phyloP scores from a whole-genome alignment of 352 stramenopile species.

The Plasmopara halstedii region DNA sequence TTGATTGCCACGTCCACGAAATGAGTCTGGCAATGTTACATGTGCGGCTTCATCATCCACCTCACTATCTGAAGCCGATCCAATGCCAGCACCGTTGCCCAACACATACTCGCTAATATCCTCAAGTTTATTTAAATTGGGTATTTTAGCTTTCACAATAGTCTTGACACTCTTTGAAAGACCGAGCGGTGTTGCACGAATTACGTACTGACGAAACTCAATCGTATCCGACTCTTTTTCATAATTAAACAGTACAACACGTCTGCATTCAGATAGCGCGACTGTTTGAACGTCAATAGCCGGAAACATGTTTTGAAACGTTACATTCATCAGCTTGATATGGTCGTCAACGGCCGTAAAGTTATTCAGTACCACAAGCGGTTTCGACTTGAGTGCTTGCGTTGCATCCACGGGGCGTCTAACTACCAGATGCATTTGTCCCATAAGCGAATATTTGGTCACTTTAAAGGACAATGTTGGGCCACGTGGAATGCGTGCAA shows the following conservation, averaged over 20 bases:
- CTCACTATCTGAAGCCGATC: conserved; percentile 90
- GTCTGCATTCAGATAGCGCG: conserved; percentile 90
- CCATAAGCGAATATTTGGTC: conserved; percentile 86
- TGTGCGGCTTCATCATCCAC: conserved; percentile 91
- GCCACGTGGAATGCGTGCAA: conserved; percentile 90
- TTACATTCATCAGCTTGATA: conserved; percentile 94
- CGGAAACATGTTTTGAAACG: conserved; percentile 99
- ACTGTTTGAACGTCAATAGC: conserved; percentile 97
- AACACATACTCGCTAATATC: conserved; percentile 97
- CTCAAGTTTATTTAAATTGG: conserved; percentile 91
- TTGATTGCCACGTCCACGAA: conserved; percentile 88
- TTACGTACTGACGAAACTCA: conserved; percentile 97
- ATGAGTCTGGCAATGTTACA: conserved; percentile 90
- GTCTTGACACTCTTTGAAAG: conserved; percentile 88
- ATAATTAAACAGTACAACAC: conserved; percentile 97
- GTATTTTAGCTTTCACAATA: conserved; percentile 90
- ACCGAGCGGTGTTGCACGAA: conserved; percentile 91
- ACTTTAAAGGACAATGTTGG: conserved; percentile 94
- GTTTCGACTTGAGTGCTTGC: conserved; percentile 83
- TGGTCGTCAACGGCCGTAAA: conserved; percentile 90
- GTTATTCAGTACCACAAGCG: conserved; percentile 98
- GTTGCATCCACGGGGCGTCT: conserved; percentile 87
- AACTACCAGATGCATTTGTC: conserved; percentile 89
- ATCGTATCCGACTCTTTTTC: conserved; percentile 89
- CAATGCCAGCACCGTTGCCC: conserved; percentile 63